Evolutionary conservation across 2,329 filamentous ascomycete genomes (phyloP).

Genomic region (Fusarium udum): DNA sequence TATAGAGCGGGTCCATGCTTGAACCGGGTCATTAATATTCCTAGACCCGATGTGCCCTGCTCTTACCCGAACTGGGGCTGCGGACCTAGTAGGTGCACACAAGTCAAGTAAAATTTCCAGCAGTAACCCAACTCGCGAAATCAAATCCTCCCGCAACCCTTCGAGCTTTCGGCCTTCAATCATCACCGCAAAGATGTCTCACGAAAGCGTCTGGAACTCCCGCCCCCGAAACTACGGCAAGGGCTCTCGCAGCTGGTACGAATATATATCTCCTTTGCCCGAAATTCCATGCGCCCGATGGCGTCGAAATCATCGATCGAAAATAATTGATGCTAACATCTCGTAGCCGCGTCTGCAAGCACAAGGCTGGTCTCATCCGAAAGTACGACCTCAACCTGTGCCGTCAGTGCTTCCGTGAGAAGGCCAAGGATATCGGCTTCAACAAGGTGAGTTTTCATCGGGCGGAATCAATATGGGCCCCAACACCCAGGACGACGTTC

Average conservation of each 20-base stretch:
- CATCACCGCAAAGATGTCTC: constrained; percentile 66
- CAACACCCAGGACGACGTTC: background rate
- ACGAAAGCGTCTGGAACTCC: constrained; percentile 99
- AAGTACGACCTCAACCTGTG: constrained; percentile 97
- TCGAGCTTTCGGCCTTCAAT: constrained; percentile 44
- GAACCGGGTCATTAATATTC: background rate
- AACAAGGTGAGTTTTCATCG: constrained; percentile 65
- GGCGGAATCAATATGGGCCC: background rate
- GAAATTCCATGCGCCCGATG: constrained; percentile 6
- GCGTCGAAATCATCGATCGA: constrained; percentile 2
- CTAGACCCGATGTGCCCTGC: constrained; percentile 8
- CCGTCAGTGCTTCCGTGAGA: constrained; percentile 83
- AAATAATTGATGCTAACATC: constrained; percentile 44
- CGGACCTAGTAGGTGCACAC: constrained; percentile 49
- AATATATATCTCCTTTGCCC: constrained; percentile 15
- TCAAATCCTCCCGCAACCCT: constrained; percentile 45
- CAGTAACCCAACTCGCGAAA: constrained; percentile 48
- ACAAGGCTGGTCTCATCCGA: constrained; percentile 98
- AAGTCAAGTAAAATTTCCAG: constrained; percentile 47
- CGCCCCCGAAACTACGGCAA: constrained; percentile 98
- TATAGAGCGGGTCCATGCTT: background rate
- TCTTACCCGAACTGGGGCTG: constrained; percentile 48
- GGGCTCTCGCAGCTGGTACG: constrained; percentile 93
- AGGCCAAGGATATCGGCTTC: constrained; percentile 77
- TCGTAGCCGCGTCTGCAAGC: constrained; percentile 76